Percentiles rank a stretch among this genome's conserved stretches.
Conservation (phyloP, 129 eudicot genomes). For the Ambrosia trifida region DNA sequence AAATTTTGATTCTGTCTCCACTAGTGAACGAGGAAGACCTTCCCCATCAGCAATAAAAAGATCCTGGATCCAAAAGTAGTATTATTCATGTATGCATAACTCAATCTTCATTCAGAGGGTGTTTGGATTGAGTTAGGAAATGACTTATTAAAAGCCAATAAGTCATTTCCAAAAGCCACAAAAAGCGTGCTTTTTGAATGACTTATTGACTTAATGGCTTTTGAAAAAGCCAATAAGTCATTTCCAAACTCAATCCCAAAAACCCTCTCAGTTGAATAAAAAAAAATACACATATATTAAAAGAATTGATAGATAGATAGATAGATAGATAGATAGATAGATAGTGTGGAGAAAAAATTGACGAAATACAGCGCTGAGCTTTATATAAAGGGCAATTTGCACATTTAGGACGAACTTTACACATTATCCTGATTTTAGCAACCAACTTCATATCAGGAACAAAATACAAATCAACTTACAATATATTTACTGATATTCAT, state of each 20-base stretch:
- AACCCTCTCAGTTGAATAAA: not conserved
- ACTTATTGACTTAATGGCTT: too few relatives aligned
- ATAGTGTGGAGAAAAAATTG: not conserved
- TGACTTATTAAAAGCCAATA: too few relatives aligned
- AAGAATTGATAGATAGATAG: not conserved
- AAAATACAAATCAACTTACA: not conserved
- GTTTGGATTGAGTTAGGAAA: too few relatives aligned
- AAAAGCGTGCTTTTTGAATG: too few relatives aligned
- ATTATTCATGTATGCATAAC: conserved; percentile 11
- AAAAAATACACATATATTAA: not conserved
- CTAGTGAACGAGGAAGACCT: conserved; percentile 96
- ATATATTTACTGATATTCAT: too few relatives aligned
- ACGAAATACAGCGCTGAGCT: conserved; percentile 12
- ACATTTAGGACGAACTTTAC: not conserved
- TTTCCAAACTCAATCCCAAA: too few relatives aligned
- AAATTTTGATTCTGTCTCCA: conserved; percentile 79
- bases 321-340: too few relatives aligned
- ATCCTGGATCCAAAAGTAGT: conserved; percentile 53
- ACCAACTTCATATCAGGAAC: not conserved
- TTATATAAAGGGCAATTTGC: not conserved
- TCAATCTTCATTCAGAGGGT: not conserved
- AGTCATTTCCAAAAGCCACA: too few relatives aligned
- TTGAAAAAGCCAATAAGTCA: too few relatives aligned
- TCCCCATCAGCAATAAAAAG: conserved; percentile 97
- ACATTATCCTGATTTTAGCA: not conserved